Conservation (phyloP, 2,329 filamentous ascomycete species). For the Tolypocladium pustulatum region DNA sequence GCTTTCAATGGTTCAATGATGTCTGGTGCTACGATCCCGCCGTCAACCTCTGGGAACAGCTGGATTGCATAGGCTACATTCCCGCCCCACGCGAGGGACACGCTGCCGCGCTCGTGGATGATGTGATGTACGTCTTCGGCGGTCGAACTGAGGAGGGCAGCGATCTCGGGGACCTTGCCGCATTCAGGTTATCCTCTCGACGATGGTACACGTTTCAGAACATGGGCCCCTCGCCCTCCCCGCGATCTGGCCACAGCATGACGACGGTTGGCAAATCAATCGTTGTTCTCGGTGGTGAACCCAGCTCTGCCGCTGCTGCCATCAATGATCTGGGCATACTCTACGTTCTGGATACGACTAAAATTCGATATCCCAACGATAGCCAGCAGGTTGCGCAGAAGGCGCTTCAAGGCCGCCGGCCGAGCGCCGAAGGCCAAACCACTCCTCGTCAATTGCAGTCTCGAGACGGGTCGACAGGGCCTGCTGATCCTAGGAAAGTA, state of each 20-base stretch:
- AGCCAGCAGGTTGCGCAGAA: constrained; percentile 28
- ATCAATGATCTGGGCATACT: constrained; percentile 77
- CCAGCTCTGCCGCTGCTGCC: constrained; percentile 74
- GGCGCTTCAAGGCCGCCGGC: constrained; percentile 28
- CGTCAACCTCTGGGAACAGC: constrained; percentile 71
- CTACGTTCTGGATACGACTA: constrained; percentile 87
- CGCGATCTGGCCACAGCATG: constrained; percentile 95
- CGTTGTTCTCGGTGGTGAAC: constrained; percentile 86
- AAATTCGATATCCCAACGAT: constrained; percentile 93
- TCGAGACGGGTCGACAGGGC: constrained; percentile 42
- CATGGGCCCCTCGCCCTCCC: constrained; percentile 92
- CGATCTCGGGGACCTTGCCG: constrained; percentile 86
- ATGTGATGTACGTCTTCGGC: constrained; percentile 99
- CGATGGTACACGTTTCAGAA: constrained; percentile 99
- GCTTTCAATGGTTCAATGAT: constrained; percentile 95
- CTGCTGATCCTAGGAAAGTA: constrained; percentile 38
- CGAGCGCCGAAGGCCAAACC: constrained; percentile 25
- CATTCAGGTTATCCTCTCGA: constrained; percentile 62
- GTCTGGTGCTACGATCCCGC: constrained; percentile 92
- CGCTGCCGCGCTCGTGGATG: constrained; percentile 83
- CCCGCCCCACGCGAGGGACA: constrained; percentile 89
- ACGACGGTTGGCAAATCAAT: constrained; percentile 88
- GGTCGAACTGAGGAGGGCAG: constrained; percentile 88
- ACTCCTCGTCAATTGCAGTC: constrained; percentile 27
- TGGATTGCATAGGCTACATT: constrained; percentile 97